phyloP scores from a whole-genome alignment of 805 yeast species.

The Candida arabinofermentans region DNA sequence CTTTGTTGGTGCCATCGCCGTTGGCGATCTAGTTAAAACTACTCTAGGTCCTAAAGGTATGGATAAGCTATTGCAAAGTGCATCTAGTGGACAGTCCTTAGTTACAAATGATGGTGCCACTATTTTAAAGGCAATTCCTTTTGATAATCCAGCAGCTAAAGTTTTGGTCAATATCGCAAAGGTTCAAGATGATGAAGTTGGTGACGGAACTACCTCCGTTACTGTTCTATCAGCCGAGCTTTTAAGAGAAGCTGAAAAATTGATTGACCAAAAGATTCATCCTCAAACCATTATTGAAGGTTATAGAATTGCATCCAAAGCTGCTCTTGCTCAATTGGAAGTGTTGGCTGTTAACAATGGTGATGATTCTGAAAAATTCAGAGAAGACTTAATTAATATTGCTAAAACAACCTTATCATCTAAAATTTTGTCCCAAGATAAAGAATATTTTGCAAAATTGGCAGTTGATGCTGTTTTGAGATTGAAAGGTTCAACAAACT shows the following conservation, averaged over 20 bases:
- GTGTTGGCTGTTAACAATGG: conserved; percentile 73
- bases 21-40: conserved; percentile 92
- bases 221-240: conserved; percentile 89
- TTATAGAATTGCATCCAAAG: conserved; percentile 78
- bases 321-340: conserved; percentile 81
- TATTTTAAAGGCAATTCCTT: conserved; percentile 85
- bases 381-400: conserved; percentile 75
- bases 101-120: conserved; percentile 99
- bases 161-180: conserved; percentile 91
- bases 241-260: conserved; percentile 88
- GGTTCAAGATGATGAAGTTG: conserved; percentile 97
- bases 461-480: conserved; percentile 94
- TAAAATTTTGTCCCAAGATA: conserved; percentile 92
- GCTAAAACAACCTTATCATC: conserved; percentile 93
- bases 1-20: conserved; percentile 98
- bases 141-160: conserved; percentile 96
- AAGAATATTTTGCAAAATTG: conserved; percentile 78
- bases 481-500: conserved; percentile 79
- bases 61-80: conserved; percentile 91
- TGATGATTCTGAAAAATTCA: conserved; percentile 52
- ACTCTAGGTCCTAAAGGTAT: conserved; percentile 98
- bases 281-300: conserved; percentile 98
- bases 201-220: conserved; percentile 98
- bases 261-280: conserved; percentile 89
- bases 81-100: conserved; percentile 70